Conservation (phyloP, 2,329 filamentous ascomycete genomes). For the Cladosporium sphaerospermum region DNA sequence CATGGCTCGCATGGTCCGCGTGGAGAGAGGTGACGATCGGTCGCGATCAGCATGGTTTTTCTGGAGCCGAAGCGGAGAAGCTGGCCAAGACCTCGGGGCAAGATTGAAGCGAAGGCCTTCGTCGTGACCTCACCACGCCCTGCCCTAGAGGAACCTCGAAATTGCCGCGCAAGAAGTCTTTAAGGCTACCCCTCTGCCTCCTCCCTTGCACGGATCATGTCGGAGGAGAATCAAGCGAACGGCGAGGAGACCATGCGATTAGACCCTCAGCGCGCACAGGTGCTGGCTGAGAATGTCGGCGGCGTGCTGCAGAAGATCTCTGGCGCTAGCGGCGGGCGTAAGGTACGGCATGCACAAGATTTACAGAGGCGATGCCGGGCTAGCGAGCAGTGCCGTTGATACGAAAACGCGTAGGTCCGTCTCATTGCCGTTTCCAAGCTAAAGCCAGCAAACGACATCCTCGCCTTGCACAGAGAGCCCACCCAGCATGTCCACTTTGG, state of each 20-base stretch:
- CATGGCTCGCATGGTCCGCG: too few relatives aligned
- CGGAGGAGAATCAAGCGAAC: slow-evolving; percentile 6
- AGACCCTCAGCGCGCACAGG: slow-evolving; percentile 39
- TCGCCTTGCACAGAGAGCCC: slow-evolving; percentile 63
- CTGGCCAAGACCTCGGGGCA: not conserved
- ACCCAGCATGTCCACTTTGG: slow-evolving; percentile 66
- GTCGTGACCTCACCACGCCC: slow-evolving; percentile 6
- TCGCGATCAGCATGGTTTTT: not conserved
- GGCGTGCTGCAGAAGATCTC: slow-evolving; percentile 36
- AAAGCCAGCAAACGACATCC: slow-evolving; percentile 86
- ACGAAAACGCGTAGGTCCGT: slow-evolving; percentile 54
- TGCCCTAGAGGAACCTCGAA: not conserved
- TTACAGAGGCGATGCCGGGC: not conserved
- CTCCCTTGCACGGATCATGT: not conserved
- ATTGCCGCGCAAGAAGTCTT: not conserved
- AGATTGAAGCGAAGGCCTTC: slow-evolving; percentile 1
- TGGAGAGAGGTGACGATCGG: too few relatives aligned
- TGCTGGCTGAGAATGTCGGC: slow-evolving; percentile 40
- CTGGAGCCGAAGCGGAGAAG: slow-evolving; percentile 3
- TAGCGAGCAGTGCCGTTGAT: slow-evolving; percentile 8
- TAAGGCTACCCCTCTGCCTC: too few relatives aligned
- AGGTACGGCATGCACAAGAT: slow-evolving; percentile 8
- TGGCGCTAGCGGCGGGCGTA: not conserved
- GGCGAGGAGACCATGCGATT: slow-evolving; percentile 25
- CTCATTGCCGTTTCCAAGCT: slow-evolving; percentile 94